These are phyloP conservation scores for Pseudopithomyces maydicus DNA, from an alignment of 2,329 filamentous ascomycete species.

Conservation along the genomic window DNA sequence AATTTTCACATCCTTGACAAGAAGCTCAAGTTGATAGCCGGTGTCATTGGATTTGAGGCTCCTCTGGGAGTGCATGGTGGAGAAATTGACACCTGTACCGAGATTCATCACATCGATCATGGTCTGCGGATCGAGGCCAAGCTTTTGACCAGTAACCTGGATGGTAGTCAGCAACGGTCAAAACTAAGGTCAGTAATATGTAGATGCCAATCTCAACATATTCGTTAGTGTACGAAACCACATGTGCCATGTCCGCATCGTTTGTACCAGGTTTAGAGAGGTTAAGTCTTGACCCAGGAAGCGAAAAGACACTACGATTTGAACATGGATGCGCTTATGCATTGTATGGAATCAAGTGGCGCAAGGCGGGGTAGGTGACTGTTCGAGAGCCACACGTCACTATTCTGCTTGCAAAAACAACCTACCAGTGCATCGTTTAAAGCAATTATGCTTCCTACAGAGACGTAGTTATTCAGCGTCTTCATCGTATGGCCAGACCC, in stretches of 20 bases:
- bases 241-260: no score
- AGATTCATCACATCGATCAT: conserved; percentile 52
- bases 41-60: conserved; percentile 34
- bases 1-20: conserved; percentile 45
- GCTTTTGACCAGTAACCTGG: conserved; percentile 41
- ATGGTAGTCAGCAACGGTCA: neutral
- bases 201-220: no score
- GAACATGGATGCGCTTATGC: no score
- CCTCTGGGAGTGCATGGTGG: conserved; percentile 35
- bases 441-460: conserved; percentile 40
- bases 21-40: conserved; percentile 41
- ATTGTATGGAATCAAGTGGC: no score
- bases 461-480: conserved; percentile 46
- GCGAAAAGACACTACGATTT: no score
- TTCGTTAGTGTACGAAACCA: no score
- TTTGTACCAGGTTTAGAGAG: no score
- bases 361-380: no score
- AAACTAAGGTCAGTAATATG: no score
- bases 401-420: neutral
- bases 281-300: no score
- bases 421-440: conserved; percentile 34
- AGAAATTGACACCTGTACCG: conserved; percentile 47
- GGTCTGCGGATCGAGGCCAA: conserved; percentile 41
- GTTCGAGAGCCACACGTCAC: neutral
- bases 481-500: conserved; percentile 46